These are phyloP conservation scores for Aspergillus vadensis DNA, from an alignment of 2,329 filamentous ascomycete species.

Conservation along the genomic window DNA sequence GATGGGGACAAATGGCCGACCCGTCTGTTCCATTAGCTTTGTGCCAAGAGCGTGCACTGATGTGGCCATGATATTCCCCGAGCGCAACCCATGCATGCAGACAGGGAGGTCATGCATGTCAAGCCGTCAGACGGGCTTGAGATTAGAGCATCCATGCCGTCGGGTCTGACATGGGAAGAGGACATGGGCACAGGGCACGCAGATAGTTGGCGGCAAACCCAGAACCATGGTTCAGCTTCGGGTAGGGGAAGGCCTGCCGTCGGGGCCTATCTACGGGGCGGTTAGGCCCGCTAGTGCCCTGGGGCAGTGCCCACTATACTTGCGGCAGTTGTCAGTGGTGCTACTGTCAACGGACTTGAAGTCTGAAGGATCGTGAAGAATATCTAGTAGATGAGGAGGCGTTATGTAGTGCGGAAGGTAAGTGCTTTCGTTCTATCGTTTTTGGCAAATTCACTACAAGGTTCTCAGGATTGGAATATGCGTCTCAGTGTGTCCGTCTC, in stretches of 20 bases:
- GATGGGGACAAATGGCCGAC: slow-evolving; percentile 4
- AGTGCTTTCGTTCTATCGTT: too few species aligned
- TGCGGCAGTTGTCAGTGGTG: neutral
- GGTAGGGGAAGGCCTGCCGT: slow-evolving; percentile 26
- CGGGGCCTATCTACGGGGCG: slow-evolving; percentile 21
- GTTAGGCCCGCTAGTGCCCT: slow-evolving; percentile 30
- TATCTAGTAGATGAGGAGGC: too few species aligned
- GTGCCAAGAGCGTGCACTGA: neutral
- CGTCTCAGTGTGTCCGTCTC: too few species aligned
- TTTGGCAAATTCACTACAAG: too few species aligned
- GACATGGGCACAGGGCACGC: slow-evolving; percentile 7
- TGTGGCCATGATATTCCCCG: slow-evolving; percentile 1
- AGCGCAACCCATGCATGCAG: slow-evolving; percentile 15
- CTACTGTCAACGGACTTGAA: neutral
- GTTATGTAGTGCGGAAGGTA: too few species aligned
- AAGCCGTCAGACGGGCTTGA: slow-evolving; percentile 14
- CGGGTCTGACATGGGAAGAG: slow-evolving; percentile 25
- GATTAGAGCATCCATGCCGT: slow-evolving; percentile 27
- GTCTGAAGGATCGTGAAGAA: neutral
- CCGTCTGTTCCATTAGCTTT: slow-evolving; percentile 1
- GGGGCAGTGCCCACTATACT: neutral
- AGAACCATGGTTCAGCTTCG: slow-evolving; percentile 40
- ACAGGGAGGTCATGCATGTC: slow-evolving; percentile 28
- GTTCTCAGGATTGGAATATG: too few species aligned
- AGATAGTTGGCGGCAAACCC: slow-evolving; percentile 30